Percentiles rank a stretch among this genome's conserved stretches.
phyloP scores from a whole-genome alignment of 176 grass and related monocot species.

The Phoenix dactylifera region DNA sequence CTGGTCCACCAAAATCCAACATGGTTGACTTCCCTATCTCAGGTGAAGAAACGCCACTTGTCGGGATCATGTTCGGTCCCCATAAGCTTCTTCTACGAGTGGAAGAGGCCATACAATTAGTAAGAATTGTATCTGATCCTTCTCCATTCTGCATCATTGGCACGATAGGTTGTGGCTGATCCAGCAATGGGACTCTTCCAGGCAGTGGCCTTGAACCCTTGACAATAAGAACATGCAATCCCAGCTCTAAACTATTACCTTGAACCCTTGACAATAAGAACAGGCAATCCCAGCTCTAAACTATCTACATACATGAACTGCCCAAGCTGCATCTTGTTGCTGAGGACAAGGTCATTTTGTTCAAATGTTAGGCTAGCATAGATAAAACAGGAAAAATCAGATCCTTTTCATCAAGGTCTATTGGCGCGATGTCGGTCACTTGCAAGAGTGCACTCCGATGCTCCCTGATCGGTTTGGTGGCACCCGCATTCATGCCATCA shows the following conservation, averaged over 20 bases:
- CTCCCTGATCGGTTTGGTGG: constrained; percentile 40
- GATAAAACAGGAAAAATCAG: constrained; percentile 64
- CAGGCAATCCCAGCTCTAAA: constrained; percentile 51
- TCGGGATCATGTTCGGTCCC: constrained; percentile 27
- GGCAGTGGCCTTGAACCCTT: constrained; percentile 44
- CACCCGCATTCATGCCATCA: constrained; percentile 50
- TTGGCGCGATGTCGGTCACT: constrained; percentile 86
- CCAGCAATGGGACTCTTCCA: constrained; percentile 50
- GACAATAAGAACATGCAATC: constrained; percentile 57
- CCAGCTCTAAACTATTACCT: constrained; percentile 51
- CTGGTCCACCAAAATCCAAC: constrained; percentile 40
- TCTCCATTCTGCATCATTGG: constrained; percentile 7
- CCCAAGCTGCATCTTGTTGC: constrained; percentile 83
- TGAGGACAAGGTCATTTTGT: constrained; percentile 73
- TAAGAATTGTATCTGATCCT: neutral
- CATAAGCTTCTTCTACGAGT: constrained; percentile 40
- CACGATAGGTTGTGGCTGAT: constrained; percentile 45
- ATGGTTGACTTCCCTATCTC: constrained; percentile 38
- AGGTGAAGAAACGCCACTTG: constrained; percentile 13
- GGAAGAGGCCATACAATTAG: too few relatives aligned
- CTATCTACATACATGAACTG: constrained; percentile 75
- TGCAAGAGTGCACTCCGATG: constrained; percentile 66
- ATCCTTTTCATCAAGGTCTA: constrained; percentile 77
- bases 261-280: constrained; percentile 58
- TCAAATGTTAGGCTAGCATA: constrained; percentile 52